These are phyloP conservation scores for Flueggea neowawraea DNA, from an alignment of 441 rosid genomes.

Conservation along the genomic window DNA sequence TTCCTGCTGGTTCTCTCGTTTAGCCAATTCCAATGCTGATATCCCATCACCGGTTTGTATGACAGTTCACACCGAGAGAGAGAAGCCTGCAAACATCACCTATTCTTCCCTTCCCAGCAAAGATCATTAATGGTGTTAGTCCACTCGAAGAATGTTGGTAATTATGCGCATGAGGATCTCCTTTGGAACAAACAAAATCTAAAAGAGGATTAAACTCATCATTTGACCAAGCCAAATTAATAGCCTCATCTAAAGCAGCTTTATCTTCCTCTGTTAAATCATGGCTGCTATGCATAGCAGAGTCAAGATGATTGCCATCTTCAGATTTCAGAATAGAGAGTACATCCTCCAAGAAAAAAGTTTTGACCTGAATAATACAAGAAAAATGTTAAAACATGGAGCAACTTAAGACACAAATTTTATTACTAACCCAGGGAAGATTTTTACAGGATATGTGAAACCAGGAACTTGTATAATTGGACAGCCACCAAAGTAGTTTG, in stretches of 20 bases:
- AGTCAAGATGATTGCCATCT: conserved; percentile 57
- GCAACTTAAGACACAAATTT: background rate
- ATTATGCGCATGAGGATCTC: conserved; percentile 48
- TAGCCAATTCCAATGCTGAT: conserved; percentile 74
- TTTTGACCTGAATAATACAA: conserved; percentile 58
- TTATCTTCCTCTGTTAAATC: conserved; percentile 68
- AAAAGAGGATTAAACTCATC: conserved; percentile 84
- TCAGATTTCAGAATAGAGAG: conserved; percentile 66
- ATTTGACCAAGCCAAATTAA: conserved; percentile 72
- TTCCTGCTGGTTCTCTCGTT: conserved; percentile 63
- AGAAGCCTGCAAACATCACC: conserved; percentile 88
- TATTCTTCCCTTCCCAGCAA: conserved; percentile 90
- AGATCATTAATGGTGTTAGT: conserved; percentile 84
- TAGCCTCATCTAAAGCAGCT: conserved; percentile 82
- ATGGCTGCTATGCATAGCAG: conserved; percentile 27
- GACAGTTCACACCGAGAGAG: conserved; percentile 70
- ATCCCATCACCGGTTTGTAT: conserved; percentile 51
- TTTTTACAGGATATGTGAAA: conserved; percentile 85
- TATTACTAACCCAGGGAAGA: conserved; percentile 12
- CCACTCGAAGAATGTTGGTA: conserved; percentile 72
- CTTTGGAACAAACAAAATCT: conserved; percentile 73
- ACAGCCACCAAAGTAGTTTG: conserved; percentile 97
- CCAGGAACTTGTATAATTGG: conserved; percentile 91
- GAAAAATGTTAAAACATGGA: conserved; percentile 13
- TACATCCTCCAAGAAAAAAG: conserved; percentile 78